Evolutionary conservation across 805 yeast species (phyloP), one percentile per base, ranked within the genome.

Genomic region (Lipomyces kockii): DNA sequence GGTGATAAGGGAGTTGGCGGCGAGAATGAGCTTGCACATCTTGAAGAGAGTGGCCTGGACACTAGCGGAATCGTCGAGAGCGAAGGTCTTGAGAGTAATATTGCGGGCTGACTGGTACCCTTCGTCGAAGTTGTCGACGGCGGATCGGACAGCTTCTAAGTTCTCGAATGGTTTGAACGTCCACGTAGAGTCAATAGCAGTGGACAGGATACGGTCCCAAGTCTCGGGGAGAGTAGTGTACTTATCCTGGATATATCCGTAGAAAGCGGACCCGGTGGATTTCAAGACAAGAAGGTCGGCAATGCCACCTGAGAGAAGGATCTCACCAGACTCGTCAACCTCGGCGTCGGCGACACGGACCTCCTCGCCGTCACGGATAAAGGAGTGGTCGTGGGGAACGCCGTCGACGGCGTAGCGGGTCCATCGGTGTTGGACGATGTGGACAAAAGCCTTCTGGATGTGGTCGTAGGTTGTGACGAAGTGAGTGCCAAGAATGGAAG

Each of bases 41-140:
- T 92, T 90, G 83, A 86, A 93, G 97, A 93, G 94, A 67, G 97
- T 93, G 58, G 97, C 97, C 82, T 93, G 98, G 58, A 93, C 98
- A 32, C 97, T 90, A n/a, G 97, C 87, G 9, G 97, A 91, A 79
- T 91, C 87, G 79, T 93, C 97, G 61, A 84, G 78, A 20, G 97
- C 97, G 79, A 93, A 93, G 67, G 84, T 83, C 63, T 86, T 89
- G 74, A 92, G 83, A 0, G 97, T 92, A 74, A 86, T 84, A 52
- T 81, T 82, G 74, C 91, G 85, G 22, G 91, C 95, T 14, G 78
- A 75, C n/a, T 81, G 77, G 78, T 84, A 90, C 39, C 89, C 85
- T 9, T 76, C 63, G 79, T 92, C 96, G 75, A 92, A 90, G 52
- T 84, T 78, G 17, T 89, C 90, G n/a, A 90, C 88, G 12, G 83